phyloP scores from a whole-genome alignment of 2,329 filamentous ascomycete species.

The Monosporascus sp. region DNA sequence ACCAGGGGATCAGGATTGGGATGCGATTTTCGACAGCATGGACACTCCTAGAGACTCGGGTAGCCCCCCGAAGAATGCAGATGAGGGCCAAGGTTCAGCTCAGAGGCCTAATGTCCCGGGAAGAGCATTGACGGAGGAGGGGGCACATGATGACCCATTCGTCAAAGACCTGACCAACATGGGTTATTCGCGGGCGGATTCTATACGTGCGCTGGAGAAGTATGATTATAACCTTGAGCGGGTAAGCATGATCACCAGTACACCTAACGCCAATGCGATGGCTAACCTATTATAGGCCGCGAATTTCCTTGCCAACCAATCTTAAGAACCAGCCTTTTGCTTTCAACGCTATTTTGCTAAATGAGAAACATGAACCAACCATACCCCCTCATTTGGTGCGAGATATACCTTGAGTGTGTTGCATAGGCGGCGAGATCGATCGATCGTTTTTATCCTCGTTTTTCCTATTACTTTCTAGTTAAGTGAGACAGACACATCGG shows the following conservation, averaged over 20 bases:
- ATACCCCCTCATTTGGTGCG: constrained; percentile 8
- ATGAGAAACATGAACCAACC: background rate
- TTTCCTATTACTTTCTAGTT: background rate
- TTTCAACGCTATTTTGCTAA: background rate
- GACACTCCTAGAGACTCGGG: constrained; percentile 46
- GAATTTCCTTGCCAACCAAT: constrained; percentile 52
- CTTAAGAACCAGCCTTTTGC: constrained; percentile 26
- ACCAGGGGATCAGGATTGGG: constrained; percentile 74
- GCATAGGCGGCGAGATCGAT: constrained; percentile 17
- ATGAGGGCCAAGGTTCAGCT: constrained; percentile 18
- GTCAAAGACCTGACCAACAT: constrained; percentile 84
- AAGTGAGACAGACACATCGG: too few species aligned
- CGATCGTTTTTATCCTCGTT: background rate
- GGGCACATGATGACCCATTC: constrained; percentile 85
- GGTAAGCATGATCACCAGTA: constrained; percentile 49
- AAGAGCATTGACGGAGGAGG: constrained; percentile 66
- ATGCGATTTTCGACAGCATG: constrained; percentile 83
- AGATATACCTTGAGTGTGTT: constrained; percentile 15
- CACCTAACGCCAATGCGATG: constrained; percentile 3
- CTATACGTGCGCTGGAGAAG: constrained; percentile 79
- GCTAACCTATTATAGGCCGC: constrained; percentile 39
- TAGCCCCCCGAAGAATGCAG: constrained; percentile 20
- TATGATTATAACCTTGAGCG: constrained; percentile 95
- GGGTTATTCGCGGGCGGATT: constrained; percentile 74
- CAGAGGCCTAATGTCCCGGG: constrained; percentile 37